Evolutionary conservation across 345 rosid genomes (phyloP), one percentile per base, ranked within the genome.

Genomic region (Acer yangbiense): DNA sequence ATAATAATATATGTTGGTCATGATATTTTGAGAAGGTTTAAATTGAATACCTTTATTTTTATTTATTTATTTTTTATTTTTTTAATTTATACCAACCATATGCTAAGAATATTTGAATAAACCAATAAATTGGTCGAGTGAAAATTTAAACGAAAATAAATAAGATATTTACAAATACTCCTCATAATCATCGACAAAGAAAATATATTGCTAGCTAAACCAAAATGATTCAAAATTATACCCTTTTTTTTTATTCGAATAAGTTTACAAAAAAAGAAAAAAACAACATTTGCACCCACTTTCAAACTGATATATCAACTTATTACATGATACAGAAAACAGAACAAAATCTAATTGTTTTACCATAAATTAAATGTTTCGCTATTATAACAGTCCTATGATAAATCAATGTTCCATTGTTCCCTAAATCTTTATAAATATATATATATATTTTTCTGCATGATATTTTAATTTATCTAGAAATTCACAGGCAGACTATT

Each of bases 401-500:
- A 48, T 7, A 69, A 2, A 48, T 23, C 7, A 41, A 41, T 6
- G 44, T 6, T 29, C 44, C 20, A 7, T 0, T 8, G 16, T 16
- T 44, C 43, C 63, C 7, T 25, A 70, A 65, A 48, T 70, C 41
- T 39, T 20, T 16, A 35, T 6, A 9, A 9, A 60, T n/a, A 60
- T 12, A 16, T 73, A 43, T 43, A 8, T 43, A 25, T 25, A 25
- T 43, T 46, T 9, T 25, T 32, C 35, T 13, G 76, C 17, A n/a
- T 4, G 39, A 11, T 52, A 61, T 50, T 50, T 46, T 55, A 10
- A 43, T 10, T 11, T 29, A 43, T 78, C 87, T 88, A 86, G 39
- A 81, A 80, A 71, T 81, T 68, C 72, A 89, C 85, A 44, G 95
- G 92, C 77, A 93, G 93, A 82, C 84, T 88, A 54, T 79, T 84